A percentile compares a stretch with the other conserved stretches of the same genome.
These are phyloP conservation scores for Coemansia sp. DNA, from an alignment of 192 early-diverging fungal genomes.

Conservation along the genomic window DNA sequence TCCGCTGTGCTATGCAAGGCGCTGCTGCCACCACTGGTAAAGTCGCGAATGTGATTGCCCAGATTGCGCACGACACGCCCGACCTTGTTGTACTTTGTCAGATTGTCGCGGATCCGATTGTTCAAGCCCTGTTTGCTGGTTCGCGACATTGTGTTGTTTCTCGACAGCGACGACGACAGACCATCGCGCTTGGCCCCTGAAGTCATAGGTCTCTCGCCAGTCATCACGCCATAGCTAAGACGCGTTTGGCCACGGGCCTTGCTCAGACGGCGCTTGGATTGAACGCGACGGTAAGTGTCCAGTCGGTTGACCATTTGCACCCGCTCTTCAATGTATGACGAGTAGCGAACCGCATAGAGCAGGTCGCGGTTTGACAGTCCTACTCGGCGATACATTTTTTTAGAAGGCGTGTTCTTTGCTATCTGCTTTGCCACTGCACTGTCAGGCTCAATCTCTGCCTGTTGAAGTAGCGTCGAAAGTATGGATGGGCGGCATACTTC, in stretches of 20 bases:
- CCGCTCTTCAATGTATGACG: slow-evolving; percentile 34
- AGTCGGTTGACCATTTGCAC: slow-evolving; percentile 28
- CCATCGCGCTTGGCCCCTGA: slow-evolving; percentile 1
- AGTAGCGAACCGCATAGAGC: slow-evolving; percentile 30
- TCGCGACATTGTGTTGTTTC: slow-evolving; percentile 14
- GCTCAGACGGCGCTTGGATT: slow-evolving; percentile 5
- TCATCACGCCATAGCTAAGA: slow-evolving; percentile 10
- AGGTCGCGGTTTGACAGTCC: slow-evolving; percentile 42
- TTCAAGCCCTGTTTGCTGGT: slow-evolving; percentile 19
- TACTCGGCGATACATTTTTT: slow-evolving; percentile 33
- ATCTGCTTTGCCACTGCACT: slow-evolving; percentile 6
- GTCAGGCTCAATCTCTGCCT: slow-evolving; percentile 5
- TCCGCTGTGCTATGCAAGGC: slow-evolving; percentile 17
- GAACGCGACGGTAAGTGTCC: slow-evolving; percentile 21
- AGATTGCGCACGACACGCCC: slow-evolving; percentile 24
- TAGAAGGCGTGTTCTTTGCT: slow-evolving; percentile 23
- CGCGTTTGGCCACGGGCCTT: neutral
- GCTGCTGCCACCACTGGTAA: slow-evolving; percentile 13
- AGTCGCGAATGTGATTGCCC: slow-evolving; percentile 31
- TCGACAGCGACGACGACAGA: slow-evolving; percentile 7
- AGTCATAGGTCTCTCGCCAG: slow-evolving; percentile 1
- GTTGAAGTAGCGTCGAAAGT: slow-evolving; percentile 14
- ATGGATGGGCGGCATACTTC: slow-evolving; percentile 38
- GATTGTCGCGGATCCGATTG: slow-evolving; percentile 27
- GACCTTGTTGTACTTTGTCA: slow-evolving; percentile 22